phyloP scores from a whole-genome alignment of 768 basidiomycete genomes.

The Mrakia frigida region DNA sequence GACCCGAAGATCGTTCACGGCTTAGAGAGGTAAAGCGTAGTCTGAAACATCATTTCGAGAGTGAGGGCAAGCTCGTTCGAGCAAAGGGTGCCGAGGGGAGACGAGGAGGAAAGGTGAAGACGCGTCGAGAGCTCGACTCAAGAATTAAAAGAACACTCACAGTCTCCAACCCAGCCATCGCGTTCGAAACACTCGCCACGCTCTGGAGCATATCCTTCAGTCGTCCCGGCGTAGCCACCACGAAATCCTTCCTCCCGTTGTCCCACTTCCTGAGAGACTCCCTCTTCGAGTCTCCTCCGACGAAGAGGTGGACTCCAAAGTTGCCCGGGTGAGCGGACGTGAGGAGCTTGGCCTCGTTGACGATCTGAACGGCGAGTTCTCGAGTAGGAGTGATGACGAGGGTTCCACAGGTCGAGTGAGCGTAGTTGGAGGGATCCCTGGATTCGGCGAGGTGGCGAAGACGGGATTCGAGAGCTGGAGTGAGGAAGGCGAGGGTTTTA shows the following conservation, averaged over 20 bases:
- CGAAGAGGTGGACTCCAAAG: constrained; percentile 68
- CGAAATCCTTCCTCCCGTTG: constrained; percentile 63
- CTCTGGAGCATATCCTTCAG: constrained; percentile 65
- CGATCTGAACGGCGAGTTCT: constrained; percentile 84
- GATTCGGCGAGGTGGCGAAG: constrained; percentile 52
- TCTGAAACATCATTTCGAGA: constrained; percentile 13
- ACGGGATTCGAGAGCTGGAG: constrained; percentile 77
- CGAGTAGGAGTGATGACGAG: constrained; percentile 85
- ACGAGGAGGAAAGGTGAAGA: neutral
- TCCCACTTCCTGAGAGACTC: constrained; percentile 65
- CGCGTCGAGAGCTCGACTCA: neutral
- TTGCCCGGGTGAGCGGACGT: constrained; percentile 51
- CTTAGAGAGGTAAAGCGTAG: constrained; percentile 19
- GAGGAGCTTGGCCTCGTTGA: constrained; percentile 68
- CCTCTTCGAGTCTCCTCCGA: constrained; percentile 67
- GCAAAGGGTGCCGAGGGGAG: neutral
- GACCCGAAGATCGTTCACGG: constrained; percentile 19
- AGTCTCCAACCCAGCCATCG: constrained; percentile 55
- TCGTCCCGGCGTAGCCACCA: constrained; percentile 87
- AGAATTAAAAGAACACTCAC: constrained; percentile 44
- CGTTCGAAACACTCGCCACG: constrained; percentile 55
- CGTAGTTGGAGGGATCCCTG: constrained; percentile 46
- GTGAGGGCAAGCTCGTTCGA: neutral
- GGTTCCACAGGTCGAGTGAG: constrained; percentile 57
- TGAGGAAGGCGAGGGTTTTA: constrained; percentile 81